A percentile compares a stretch with the other conserved stretches of the same genome.
Evolutionary conservation across 2,329 filamentous ascomycete genomes (phyloP).

Genomic region (Penicillium sp.): DNA sequence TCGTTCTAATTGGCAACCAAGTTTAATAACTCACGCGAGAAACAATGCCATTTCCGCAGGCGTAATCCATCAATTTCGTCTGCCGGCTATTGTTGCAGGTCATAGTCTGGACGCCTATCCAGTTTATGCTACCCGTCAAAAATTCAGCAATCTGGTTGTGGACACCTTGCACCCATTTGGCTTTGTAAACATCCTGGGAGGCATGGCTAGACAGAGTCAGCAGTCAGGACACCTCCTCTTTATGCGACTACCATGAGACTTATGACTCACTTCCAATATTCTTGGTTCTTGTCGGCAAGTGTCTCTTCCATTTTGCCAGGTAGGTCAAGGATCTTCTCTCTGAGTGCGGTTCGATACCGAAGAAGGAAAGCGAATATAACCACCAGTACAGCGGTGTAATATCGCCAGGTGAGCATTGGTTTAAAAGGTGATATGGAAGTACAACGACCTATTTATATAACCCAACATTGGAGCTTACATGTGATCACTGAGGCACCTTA

Average conservation of each 20-base stretch:
- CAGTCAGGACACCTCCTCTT: neutral
- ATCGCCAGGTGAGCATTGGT: neutral
- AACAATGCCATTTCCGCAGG: conserved; percentile 3
- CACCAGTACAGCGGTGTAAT: neutral
- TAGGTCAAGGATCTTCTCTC: neutral
- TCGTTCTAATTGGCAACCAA: neutral
- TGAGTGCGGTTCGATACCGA: neutral
- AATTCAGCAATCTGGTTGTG: neutral
- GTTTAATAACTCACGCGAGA: neutral
- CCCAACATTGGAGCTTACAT: neutral
- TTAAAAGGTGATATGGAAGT: neutral
- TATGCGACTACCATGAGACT: neutral
- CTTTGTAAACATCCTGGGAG: neutral
- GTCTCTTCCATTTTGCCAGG: neutral
- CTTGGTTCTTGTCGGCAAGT: neutral
- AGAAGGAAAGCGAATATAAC: neutral
- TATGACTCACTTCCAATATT: neutral
- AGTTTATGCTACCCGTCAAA: neutral
- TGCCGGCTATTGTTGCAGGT: neutral
- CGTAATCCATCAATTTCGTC: conserved; percentile 3
- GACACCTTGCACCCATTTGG: neutral
- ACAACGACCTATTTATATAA: neutral
- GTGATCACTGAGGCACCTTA: neutral
- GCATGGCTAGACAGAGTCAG: neutral
- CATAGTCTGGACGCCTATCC: neutral